Base-by-base conservation (phyloP, 129 eudicot species). In the Flaveria bidentis region DNA sequence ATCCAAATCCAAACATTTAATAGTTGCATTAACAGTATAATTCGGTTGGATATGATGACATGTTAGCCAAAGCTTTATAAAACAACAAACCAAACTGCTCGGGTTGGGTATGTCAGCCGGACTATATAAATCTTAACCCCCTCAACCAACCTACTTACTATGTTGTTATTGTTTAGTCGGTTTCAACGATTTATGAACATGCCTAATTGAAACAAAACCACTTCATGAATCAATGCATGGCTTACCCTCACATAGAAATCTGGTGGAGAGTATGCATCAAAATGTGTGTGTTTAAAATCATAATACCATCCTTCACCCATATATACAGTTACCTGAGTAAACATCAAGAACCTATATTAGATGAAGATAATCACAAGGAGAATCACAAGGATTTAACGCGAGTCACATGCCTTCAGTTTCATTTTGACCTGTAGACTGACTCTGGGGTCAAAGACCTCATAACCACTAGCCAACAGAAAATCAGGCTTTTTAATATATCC, bases 251-350 rank as follows among this genome's bases (percentile, higher is more conserved):
- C 92, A 66, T 90, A 93, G 77, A 93, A 90, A 88, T 93, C 98
- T 17, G 98, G 98, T 66, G 97, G 97, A 39, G 98, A 90, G 71
- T 85, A 93, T 7, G 85, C 81, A 69, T 93, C 98, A 20, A 93
- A 93, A 80, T 93, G 96, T 16, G 92, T 86, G 61, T 84, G 91
- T 15, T 41, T 60, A 82, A 90, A 93, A 80, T 93, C 97, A 70
- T 47, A 82, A 73, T 80, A 80, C 98, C 98, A 93, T 76, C 98
- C 98, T 78, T 93, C 98, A 36, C 98, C 98, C 96, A 90, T 90
- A 67, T 79, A 93, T 20, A 90, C 67, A 18, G 97, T 86, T 75
- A 93, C 85, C 98, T 92, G 84, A 74, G 67, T 6, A 76, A 60
- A 26, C 17, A 76, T 60, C 57, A 78, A 76, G 53, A 62, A 36